Conservation (phyloP, 2,329 filamentous ascomycete genomes). For the Aspergillus brunneoviolaceus region DNA sequence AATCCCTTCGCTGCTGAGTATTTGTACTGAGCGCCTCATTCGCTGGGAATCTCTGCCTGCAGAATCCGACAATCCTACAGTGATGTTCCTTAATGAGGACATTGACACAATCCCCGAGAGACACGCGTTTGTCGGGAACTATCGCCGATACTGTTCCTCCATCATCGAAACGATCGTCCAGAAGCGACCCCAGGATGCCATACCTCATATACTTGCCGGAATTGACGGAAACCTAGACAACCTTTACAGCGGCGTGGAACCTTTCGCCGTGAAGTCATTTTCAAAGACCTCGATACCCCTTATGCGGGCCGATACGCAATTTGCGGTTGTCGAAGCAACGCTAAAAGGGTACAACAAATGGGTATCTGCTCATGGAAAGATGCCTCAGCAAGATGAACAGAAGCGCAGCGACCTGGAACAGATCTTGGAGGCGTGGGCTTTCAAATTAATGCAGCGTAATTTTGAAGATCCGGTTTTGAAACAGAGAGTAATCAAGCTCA, state of each 20-base stretch:
- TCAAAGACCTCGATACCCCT: slow-evolving; percentile 42
- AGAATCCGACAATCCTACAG: slow-evolving; percentile 74
- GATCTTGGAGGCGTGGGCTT: slow-evolving; percentile 43
- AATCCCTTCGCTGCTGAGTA: slow-evolving; percentile 75
- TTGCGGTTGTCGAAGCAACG: slow-evolving; percentile 83
- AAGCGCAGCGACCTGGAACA: slow-evolving; percentile 40
- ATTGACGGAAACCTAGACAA: slow-evolving; percentile 72
- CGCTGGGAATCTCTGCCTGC: slow-evolving; percentile 85
- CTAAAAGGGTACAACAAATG: slow-evolving; percentile 87
- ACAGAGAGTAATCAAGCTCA: slow-evolving; percentile 76
- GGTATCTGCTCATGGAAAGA: slow-evolving; percentile 56
- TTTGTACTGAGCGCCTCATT: slow-evolving; percentile 78
- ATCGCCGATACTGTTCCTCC: slow-evolving; percentile 82
- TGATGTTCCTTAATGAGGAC: slow-evolving; percentile 84
- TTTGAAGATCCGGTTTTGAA: slow-evolving; percentile 73
- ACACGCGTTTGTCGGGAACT: slow-evolving; percentile 94
- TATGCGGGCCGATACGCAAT: slow-evolving; percentile 81
- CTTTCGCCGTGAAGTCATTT: slow-evolving; percentile 56
- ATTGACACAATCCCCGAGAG: slow-evolving; percentile 92
- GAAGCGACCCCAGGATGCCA: slow-evolving; percentile 77
- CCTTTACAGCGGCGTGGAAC: slow-evolving; percentile 68
- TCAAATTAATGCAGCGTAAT: slow-evolving; percentile 40
- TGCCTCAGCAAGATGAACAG: slow-evolving; percentile 51
- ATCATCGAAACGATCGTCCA: slow-evolving; percentile 85
- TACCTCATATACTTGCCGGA: slow-evolving; percentile 79